phyloP scores from a whole-genome alignment of 1,284 basidiomycete genomes.

The Agroathelia rolfsii region DNA sequence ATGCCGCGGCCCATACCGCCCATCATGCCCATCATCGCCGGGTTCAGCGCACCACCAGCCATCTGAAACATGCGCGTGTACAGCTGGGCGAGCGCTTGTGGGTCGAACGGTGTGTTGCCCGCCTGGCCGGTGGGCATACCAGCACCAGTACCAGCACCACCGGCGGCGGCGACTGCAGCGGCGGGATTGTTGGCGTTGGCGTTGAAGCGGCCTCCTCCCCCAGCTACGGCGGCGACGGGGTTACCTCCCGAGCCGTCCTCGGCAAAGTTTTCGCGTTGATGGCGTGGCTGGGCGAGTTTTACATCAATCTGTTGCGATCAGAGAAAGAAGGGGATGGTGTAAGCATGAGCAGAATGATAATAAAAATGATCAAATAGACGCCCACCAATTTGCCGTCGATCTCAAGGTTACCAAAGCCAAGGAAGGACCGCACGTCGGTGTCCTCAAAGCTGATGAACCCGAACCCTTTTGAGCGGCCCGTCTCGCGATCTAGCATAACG shows the following conservation, averaged over 20 bases:
- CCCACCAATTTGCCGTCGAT: conserved; percentile 87
- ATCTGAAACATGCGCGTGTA: conserved; percentile 83
- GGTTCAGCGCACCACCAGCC: conserved; percentile 38
- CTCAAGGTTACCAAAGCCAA: conserved; percentile 78
- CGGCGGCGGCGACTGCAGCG: conserved; percentile 15
- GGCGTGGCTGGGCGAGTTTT: conserved; percentile 84
- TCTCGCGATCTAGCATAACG: conserved; percentile 98
- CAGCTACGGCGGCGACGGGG: conserved; percentile 11
- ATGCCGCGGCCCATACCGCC: conserved; percentile 28
- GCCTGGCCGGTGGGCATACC: conserved; percentile 16
- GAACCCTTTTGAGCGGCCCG: conserved; percentile 92
- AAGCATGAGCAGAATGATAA: conserved; percentile 9
- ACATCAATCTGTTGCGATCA: conserved; percentile 71
- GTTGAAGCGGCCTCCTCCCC: conserved; percentile 12
- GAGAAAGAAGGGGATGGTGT: conserved; percentile 3
- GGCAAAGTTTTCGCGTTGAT: conserved; percentile 54
- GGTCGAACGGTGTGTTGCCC: conserved; percentile 61
- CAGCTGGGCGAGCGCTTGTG: conserved; percentile 68
- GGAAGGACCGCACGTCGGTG: conserved; percentile 75
- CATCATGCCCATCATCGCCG: conserved; percentile 31
- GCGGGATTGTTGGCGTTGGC: conserved; percentile 16
- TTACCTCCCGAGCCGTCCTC: conserved; percentile 19
- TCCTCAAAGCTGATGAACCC: conserved; percentile 97
- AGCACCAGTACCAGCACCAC: conserved; percentile 12
- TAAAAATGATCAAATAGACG: conserved; percentile 7